These are phyloP conservation scores for Globisporangium sylvaticum DNA, from an alignment of 352 stramenopile genomes.

Conservation along the genomic window DNA sequence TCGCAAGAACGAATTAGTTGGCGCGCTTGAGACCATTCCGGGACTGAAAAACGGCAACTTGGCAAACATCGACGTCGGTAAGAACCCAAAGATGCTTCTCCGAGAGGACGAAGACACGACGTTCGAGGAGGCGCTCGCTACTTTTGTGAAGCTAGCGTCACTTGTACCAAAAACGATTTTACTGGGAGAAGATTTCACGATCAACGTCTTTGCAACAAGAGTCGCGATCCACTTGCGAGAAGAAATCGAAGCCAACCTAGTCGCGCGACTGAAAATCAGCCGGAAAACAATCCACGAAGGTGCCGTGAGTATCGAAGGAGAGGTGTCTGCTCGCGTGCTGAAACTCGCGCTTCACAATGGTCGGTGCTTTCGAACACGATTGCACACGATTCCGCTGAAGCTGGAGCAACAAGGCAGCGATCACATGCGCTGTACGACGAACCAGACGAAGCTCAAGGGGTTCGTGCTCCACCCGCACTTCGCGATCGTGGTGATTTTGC, in stretches of 20 bases:
- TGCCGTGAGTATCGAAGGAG: constrained; percentile 44
- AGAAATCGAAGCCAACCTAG: constrained; percentile 61
- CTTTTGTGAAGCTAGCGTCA: constrained; percentile 55
- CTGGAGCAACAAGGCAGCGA: constrained; percentile 65
- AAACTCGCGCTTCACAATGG: constrained; percentile 90
- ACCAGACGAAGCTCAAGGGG: constrained; percentile 52
- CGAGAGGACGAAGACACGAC: constrained; percentile 36
- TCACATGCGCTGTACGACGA: constrained; percentile 42
- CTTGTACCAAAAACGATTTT: constrained; percentile 56
- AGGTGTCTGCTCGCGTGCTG: constrained; percentile 72
- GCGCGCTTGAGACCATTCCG: constrained; percentile 66
- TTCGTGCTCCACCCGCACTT: constrained; percentile 78
- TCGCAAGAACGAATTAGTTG: constrained; percentile 86
- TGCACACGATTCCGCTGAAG: constrained; percentile 69
- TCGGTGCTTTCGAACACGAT: constrained; percentile 61
- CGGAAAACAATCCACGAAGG: constrained; percentile 49
- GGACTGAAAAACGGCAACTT: constrained; percentile 71
- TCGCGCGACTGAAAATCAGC: constrained; percentile 61
- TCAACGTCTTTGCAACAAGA: constrained; percentile 40
- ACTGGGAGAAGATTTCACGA: constrained; percentile 57
- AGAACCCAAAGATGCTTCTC: constrained; percentile 57
- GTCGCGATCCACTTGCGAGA: constrained; percentile 70
- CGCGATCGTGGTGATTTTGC: constrained; percentile 78
- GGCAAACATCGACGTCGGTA: constrained; percentile 60
- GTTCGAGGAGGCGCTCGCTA: constrained; percentile 50